Percentiles rank a stretch among this genome's conserved stretches.
Conservation (phyloP, 345 rosid genomes). For the Arabis alpina region DNA sequence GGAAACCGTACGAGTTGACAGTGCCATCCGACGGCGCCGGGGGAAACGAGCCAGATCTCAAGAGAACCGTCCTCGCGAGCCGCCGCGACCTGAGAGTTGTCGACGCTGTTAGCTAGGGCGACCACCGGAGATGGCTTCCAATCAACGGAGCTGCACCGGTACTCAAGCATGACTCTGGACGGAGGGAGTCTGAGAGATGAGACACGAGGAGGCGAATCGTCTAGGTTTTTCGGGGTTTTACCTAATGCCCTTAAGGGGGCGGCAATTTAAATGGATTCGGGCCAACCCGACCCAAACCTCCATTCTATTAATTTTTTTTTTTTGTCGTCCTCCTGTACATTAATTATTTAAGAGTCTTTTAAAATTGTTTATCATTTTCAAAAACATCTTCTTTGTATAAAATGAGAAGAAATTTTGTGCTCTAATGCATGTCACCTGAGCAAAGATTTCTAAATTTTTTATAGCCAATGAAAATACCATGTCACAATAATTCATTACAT, state of each 20-base stretch:
- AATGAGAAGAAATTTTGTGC: too few relatives aligned
- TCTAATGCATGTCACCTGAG: too few relatives aligned
- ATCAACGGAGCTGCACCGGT: slow-evolving; percentile 71
- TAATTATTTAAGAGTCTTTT: too few relatives aligned
- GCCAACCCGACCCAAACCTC: not conserved
- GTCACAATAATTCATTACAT: too few relatives aligned
- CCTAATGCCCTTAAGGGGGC: slow-evolving; percentile 15
- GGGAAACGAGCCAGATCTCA: slow-evolving; percentile 97
- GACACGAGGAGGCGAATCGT: slow-evolving; percentile 30
- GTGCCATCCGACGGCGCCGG: slow-evolving; percentile 98
- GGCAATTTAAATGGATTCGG: slow-evolving; percentile 36
- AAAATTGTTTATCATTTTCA: too few relatives aligned
- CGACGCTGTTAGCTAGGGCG: slow-evolving; percentile 76
- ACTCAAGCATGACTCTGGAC: slow-evolving; percentile 53
- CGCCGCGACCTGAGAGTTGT: slow-evolving; percentile 80
- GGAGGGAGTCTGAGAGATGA: not conserved
- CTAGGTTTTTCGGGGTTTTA: slow-evolving; percentile 39
- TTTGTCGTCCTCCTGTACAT: too few relatives aligned
- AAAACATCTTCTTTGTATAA: too few relatives aligned
- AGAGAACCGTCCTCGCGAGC: slow-evolving; percentile 94
- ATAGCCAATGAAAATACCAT: too few relatives aligned
- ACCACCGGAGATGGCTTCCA: slow-evolving; percentile 94
- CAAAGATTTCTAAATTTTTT: too few relatives aligned
- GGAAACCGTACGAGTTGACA: slow-evolving; percentile 73
- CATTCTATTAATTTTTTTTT: too few relatives aligned